Evolutionary conservation across 2,329 filamentous ascomycete species (phyloP), one percentile per base, ranked within the genome.

Genomic region (Hymenoscyphus linearis): DNA sequence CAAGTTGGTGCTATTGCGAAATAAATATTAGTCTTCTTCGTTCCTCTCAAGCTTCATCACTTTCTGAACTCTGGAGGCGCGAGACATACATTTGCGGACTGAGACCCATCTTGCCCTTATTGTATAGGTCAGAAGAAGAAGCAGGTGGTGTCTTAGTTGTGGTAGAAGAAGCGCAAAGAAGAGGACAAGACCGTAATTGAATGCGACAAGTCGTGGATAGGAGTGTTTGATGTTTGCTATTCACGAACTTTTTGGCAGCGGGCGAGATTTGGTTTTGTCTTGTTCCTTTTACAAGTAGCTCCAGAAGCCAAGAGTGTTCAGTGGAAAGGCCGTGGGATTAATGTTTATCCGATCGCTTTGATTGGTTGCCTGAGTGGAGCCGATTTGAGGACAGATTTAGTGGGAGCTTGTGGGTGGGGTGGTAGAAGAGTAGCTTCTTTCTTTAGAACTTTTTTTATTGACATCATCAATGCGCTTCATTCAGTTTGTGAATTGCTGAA

Each of bases 1-100:
- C 76, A 96, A 83, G 84, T 96, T 96, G 76, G 90, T 91, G 72
- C 92, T 96, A 77, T 69, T 65, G 59, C 64, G 64, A 60, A 63
- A 62, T 7, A 12, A 16, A 47, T 22, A 40, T 68, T 62, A 67
- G 58, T 47, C 4, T 9, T 9, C 12, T 13, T 13, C n/a, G n/a
- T 47, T 47, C 60, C 63, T 61, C 4, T 31, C 27, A 2, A 31
- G 27, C 27, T 31, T 7, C 27, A 31, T 5, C 27, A 31, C 27
- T 31, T 2, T 7, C 4, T 7, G 27, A 25, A 13, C 18, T 55
- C 14, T 4, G 27, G 40, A 47, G n/a, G 27, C 40, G 40, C 40
- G 22, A 47, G 7, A 27, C 57, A 37, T 47, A 59, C 57, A 59
- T 44, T 44, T 59, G 57, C 34, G 57, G 57, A 71, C 79, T 85